Base-by-base conservation (phyloP, 2,329 filamentous ascomycete species). In the Colletotrichum agaves region DNA sequence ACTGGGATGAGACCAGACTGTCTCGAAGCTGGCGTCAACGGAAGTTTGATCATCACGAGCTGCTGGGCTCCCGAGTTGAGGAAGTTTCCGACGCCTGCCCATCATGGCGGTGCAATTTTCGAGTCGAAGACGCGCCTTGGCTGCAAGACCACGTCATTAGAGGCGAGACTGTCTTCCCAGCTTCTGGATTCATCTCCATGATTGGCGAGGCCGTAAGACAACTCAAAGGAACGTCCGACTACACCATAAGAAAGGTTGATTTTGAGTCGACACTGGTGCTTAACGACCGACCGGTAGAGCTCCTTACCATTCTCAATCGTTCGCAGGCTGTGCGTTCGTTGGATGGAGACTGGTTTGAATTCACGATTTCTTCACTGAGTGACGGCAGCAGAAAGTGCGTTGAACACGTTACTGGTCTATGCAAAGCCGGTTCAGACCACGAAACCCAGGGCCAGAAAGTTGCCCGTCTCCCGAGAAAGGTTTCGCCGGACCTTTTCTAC, bases 231-330 rank as follows among this genome's bases (percentile, higher is more conserved):
- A 44, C 69, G 0, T 59, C 61, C 5, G 73, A 71, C 4, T 78
- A 75, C 43, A 70, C 70, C 13, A 41, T 81, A 13, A 72, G 73
- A 1, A 72, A 79, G 23, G 66, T 79, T 1, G 67, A 71, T 6
- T 69, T 77, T n/a, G 69, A 72, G 12, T 69, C 74, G 0, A 78
- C 77, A 4, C 62, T 81, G 12, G 71, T 79, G 0, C 35, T 81
- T 5, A 63, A 59, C n/a, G 73, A 70, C 1, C 61, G 66, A 10
- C 71, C 74, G 1, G 72, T 68, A 0, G 79, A 81, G 63, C 61
- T 80, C 1, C 67, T 78, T 23, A 78, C 78, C 0, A 74, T 72
- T 0, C 60, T 80, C 4, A 73, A 74, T 12, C 73, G 68, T 4
- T 56, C 70, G 0, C 70, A 67, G 0, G 70, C 77, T 0, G 77